Evolutionary conservation across 495 filamentous ascomycete genomes (phyloP), one percentile per base, ranked within the genome.

Genomic region (Aspergillus indologenus): DNA sequence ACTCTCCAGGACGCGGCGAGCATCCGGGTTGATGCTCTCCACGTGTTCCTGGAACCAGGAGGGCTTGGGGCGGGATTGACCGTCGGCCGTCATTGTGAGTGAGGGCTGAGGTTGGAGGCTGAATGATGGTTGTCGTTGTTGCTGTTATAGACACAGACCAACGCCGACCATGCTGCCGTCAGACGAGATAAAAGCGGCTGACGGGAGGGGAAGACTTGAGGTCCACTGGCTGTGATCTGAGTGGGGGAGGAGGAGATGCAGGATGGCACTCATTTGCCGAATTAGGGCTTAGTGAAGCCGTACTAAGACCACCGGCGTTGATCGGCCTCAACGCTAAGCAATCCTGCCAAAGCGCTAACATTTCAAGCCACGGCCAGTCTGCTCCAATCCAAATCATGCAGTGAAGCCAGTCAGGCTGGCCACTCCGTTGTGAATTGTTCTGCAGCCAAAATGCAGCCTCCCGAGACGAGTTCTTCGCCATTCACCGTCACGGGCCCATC

Each of bases 1-100:
- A 34, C 65, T 70, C 55, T 73, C 68, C 14, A 81, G 63, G 1
- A 81, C 58, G 12, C 26, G 42, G n/a, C 62, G 67, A 17, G 67
- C 64, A 49, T 63, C 58, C 0, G 64, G 45, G 40, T 67, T 67
- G 50, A 69, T 69, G 50, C 53, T 45, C 22, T 48, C 55, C 14
- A 67, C 57, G 17, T 67, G 50, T 15, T 45, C 44, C 22, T 64
- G 46, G 57, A 64, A 62, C 65, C 65, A 64, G 17, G 34, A 40
- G 34, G 34, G 34, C 34, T 40, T 40, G 12, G 12, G 34, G 34
- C 22, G 11, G 15, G 46, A 42, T n/a, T 54, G 61, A 34, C 52
- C 46, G 15, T 56, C 53, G 20, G n/a, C 14, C 17, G 22, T 15
- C 52, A 42, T 54, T 1, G n/a, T 26, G 31, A 20, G n/a, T 26